These are phyloP conservation scores for Lithospermum erythrorhizon DNA, from an alignment of 257 asterid genomes.

Conservation along the genomic window DNA sequence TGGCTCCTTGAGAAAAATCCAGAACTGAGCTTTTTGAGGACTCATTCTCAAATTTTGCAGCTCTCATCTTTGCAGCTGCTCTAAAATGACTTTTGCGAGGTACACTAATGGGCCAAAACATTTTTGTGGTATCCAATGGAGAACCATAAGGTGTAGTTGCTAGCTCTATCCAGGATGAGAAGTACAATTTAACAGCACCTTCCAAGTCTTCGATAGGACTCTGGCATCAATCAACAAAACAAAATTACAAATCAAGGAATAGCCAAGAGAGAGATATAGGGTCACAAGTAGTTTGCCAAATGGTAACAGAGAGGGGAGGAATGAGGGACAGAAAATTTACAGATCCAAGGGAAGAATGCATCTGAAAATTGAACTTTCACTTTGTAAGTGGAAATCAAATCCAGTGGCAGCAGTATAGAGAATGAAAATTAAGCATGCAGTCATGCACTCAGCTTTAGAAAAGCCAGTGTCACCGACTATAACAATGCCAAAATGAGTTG, in stretches of 20 bases:
- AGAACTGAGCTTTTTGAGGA: conserved; percentile 29
- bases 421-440: too few relatives aligned
- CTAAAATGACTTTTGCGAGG: conserved; percentile 95
- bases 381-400: too few relatives aligned
- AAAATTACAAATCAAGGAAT: conserved; percentile 7
- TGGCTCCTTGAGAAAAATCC: conserved; percentile 34
- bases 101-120: conserved; percentile 95
- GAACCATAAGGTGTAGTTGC: conserved; percentile 93
- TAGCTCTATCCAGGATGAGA: conserved; percentile 81
- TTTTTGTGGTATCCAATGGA: conserved; percentile 61
- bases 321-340: not conserved
- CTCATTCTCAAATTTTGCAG: conserved; percentile 56
- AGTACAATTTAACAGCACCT: conserved; percentile 63
- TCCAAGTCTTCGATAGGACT: conserved; percentile 75
- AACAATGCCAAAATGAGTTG: too few relatives aligned
- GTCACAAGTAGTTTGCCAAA: not conserved
- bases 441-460: too few relatives aligned
- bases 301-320: not conserved
- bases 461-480: too few relatives aligned
- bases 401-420: too few relatives aligned
- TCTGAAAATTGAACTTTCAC: too few relatives aligned
- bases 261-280: not conserved
- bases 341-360: too few relatives aligned
- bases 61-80: conserved; percentile 99
- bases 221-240: conserved; percentile 31